Percentiles rank a stretch among this genome's conserved stretches.
Evolutionary conservation across 2,329 filamentous ascomycete species (phyloP).

Genomic region (Fusarium multiceps): DNA sequence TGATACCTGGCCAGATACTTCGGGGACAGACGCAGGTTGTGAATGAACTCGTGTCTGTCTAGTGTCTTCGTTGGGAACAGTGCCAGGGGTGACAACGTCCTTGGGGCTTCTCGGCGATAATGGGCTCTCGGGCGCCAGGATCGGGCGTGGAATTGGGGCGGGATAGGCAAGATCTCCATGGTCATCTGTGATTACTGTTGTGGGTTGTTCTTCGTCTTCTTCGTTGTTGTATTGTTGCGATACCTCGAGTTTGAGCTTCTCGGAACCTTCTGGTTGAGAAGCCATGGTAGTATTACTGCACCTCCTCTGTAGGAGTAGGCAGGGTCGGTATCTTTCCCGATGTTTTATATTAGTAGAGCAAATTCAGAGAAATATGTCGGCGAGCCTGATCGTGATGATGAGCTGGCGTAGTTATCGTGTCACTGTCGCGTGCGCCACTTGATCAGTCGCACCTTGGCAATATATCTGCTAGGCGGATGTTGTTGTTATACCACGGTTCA

Average conservation of each 20-base stretch:
- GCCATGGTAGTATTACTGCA: constrained; percentile 14
- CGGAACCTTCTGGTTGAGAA: constrained; percentile 10
- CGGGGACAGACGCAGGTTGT: constrained; percentile 10
- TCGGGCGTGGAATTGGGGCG: constrained; percentile 20
- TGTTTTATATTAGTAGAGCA: background rate
- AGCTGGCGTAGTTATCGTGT: constrained; percentile 8
- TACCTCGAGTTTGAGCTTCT: constrained; percentile 24
- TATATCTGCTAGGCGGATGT: background rate
- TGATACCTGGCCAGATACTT: background rate
- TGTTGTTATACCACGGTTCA: constrained; percentile 9
- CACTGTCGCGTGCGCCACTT: constrained; percentile 5
- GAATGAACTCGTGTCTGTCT: constrained; percentile 4
- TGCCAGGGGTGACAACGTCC: background rate
- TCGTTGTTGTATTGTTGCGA: constrained; percentile 18
- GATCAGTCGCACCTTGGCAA: constrained; percentile 2
- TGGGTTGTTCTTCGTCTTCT: constrained; percentile 1
- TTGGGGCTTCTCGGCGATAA: constrained; percentile 16
- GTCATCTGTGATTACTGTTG: constrained; percentile 23
- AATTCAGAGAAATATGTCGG: background rate
- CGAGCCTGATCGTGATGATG: background rate
- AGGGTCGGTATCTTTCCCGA: background rate
- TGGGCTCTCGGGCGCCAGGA: constrained; percentile 30
- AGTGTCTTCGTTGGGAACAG: background rate
- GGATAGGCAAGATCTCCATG: constrained; percentile 32
- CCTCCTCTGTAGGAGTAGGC: background rate